A percentile compares a stretch with the other conserved stretches of the same genome.
Conservation (phyloP, 2,329 filamentous ascomycete species). For the Xylariales sp. region DNA sequence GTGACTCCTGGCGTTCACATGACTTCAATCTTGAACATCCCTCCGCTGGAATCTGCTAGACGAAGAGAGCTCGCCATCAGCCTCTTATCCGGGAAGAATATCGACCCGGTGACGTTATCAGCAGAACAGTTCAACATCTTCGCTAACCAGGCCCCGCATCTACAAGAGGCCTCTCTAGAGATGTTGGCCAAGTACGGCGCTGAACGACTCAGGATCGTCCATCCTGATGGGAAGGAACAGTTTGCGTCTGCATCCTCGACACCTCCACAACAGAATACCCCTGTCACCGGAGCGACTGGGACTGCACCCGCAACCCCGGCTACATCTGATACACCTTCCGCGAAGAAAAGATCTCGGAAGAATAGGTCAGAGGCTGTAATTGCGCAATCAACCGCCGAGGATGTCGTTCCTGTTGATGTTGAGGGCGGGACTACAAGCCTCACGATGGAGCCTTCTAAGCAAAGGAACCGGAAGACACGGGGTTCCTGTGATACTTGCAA, state of each 20-base stretch:
- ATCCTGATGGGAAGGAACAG: conserved; percentile 37
- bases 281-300: conserved; percentile 11
- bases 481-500: conserved; percentile 30
- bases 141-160: conserved; percentile 51
- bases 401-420: too few relatives aligned
- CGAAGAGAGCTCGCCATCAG: conserved; percentile 43
- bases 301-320: conserved; percentile 10
- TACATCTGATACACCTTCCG: conserved; percentile 19
- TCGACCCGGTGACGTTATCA: conserved; percentile 49
- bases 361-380: conserved; percentile 18
- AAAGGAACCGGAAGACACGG: conserved; percentile 24
- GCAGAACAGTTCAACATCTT: conserved; percentile 55
- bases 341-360: conserved; percentile 21
- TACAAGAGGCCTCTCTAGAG: conserved; percentile 49
- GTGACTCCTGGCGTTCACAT: conserved; percentile 13
- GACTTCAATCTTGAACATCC: conserved; percentile 33
- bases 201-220: conserved; percentile 52
- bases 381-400: conserved; percentile 17
- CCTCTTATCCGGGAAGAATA: conserved; percentile 39
- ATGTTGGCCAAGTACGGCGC: conserved; percentile 56
- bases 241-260: conserved; percentile 22
- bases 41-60: conserved; percentile 44
- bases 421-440: too few relatives aligned
- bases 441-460: too few relatives aligned
- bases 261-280: conserved; percentile 15